Evolutionary conservation across 345 rosid species (phyloP), one percentile per base, ranked within the genome.

Genomic region (Dipteronia dyeriana): DNA sequence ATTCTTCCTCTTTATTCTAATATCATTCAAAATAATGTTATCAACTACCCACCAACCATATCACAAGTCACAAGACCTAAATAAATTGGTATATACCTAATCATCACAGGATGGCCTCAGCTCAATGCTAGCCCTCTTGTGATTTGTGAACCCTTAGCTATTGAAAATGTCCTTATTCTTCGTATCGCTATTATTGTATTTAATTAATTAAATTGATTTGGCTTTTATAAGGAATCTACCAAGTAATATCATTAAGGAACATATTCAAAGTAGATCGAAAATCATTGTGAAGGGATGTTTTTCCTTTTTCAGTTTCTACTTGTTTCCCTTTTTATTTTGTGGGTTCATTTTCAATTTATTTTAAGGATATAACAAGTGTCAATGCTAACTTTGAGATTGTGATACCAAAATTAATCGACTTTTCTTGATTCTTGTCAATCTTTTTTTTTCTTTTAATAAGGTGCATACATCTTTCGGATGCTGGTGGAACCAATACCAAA

Each of bases 261-360:
- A 45, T 74, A 63, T 74, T 49, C 70, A n/a, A 29, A 63, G 5
- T 25, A 16, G 43, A 62, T 74, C 68, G 45, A 60, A 23, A 62
- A 17, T 41, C 43, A 25, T 25, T 25, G 45, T 43, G 60, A 43
- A 62, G 11, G 57, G 23, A 73, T 43, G 41, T 29, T 59, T 20
- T 41, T 43, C 38, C 38, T 56, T 71, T 23, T 49, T 11, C 5
- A 47, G 73, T 6, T n/a, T 54, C 5, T 53, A 4, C 45, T 17
- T 29, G 54, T 51, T 56, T n/a, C 39, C 8, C n/a, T 10, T 63
- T 63, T 23, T 63, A 29, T 62, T 62, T 62, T 62, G 29, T 62
- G 66, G 66, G 66, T 23, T 22, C 13, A 34, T 13, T 22, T 61
- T 22, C 6, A 10, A 23, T 23, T 7, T 34, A 34, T 23, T 63